Evolutionary conservation across 148 eudicot genomes (phyloP).

Genomic region (Heliamphora exappendiculata): DNA sequence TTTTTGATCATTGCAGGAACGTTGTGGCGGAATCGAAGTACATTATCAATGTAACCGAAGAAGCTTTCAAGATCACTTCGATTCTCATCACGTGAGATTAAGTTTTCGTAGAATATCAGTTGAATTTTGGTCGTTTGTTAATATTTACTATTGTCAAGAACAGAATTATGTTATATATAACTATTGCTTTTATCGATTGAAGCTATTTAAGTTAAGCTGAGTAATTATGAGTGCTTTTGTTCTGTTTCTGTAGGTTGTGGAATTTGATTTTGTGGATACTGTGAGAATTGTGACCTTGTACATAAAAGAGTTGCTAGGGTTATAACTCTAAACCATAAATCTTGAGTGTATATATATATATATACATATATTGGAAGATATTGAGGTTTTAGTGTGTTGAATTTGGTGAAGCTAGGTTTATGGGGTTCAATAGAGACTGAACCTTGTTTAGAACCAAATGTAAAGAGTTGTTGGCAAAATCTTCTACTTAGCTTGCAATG

Average conservation of each 20-base stretch:
- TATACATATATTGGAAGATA: background rate
- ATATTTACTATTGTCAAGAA: background rate
- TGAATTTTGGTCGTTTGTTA: background rate
- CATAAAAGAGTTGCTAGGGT: background rate
- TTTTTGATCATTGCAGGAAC: background rate
- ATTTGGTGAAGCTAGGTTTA: conserved; percentile 1
- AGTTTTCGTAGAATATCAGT: background rate
- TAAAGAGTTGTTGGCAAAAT: background rate
- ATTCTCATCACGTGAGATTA: background rate
- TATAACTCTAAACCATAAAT: too few relatives aligned
- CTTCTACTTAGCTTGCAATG: background rate
- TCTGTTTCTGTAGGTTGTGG: background rate
- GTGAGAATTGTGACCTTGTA: background rate
- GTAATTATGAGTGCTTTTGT: background rate
- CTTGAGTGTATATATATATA: background rate
- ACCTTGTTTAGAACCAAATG: background rate
- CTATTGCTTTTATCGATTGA: background rate
- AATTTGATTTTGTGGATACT: background rate
- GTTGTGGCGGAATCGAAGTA: background rate
- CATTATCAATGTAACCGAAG: background rate
- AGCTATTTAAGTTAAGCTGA: background rate
- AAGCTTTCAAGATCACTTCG: background rate
- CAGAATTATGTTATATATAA: background rate
- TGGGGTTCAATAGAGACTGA: background rate
- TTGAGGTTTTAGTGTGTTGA: background rate